Evolutionary conservation across 1,139 yeast genomes (phyloP).

Genomic region (Hyphopichia pseudoburtonii): DNA sequence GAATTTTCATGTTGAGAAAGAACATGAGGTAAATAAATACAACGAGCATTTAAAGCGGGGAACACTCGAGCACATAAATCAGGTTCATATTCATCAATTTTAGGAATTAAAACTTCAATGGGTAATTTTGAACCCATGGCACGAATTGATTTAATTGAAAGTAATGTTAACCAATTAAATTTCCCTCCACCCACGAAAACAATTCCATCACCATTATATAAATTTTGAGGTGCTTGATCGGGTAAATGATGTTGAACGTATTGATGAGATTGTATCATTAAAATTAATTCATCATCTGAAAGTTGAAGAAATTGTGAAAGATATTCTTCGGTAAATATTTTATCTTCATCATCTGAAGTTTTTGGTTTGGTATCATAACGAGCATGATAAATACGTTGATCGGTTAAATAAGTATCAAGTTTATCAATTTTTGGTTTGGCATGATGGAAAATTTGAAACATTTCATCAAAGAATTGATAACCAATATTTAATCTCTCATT

Average conservation of each 20-base stretch:
- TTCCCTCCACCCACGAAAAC: conserved; percentile 83
- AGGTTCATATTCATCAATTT: conserved; percentile 65
- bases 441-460: conserved; percentile 36
- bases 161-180: conserved; percentile 69
- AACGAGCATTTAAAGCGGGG: conserved; percentile 68
- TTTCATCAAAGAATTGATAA: conserved; percentile 30
- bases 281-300: conserved; percentile 42
- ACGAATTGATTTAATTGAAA: conserved; percentile 65
- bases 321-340: conserved; percentile 43
- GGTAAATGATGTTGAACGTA: conserved; percentile 54
- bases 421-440: conserved; percentile 38
- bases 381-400: conserved; percentile 49
- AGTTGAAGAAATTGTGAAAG: conserved; percentile 55
- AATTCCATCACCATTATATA: conserved; percentile 69
- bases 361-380: conserved; percentile 41
- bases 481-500: conserved; percentile 18
- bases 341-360: conserved; percentile 15
- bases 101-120: conserved; percentile 75
- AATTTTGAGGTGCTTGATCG: conserved; percentile 40
- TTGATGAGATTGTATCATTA: conserved; percentile 53
- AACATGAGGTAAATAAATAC: conserved; percentile 60
- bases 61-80: conserved; percentile 64
- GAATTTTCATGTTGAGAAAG: conserved; percentile 37
- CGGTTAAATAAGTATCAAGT: conserved; percentile 34
- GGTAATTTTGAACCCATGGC: conserved; percentile 66